Percentiles rank a stretch among this genome's conserved stretches.
phyloP scores from a whole-genome alignment of 176 grass and related monocot genomes.

The Guadua angustifolia region DNA sequence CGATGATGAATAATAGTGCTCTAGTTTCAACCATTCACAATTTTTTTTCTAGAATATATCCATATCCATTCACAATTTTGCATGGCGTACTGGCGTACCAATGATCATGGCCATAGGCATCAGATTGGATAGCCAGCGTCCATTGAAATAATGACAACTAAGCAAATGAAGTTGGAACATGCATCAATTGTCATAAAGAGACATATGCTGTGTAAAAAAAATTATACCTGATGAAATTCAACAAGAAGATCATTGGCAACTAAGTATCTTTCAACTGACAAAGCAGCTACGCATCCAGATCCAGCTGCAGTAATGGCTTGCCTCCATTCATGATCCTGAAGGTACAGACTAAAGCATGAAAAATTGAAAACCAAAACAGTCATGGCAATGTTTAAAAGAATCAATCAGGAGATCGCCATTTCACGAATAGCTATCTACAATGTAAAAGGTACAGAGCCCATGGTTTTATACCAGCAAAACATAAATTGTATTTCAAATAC shows the following conservation, averaged over 20 bases:
- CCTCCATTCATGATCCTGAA: slow-evolving; percentile 97
- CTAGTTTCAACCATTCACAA: background rate
- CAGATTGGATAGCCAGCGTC: slow-evolving; percentile 22
- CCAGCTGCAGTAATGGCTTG: slow-evolving; percentile 97
- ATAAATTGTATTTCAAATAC: slow-evolving; percentile 17
- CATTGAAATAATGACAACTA: background rate
- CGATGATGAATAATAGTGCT: background rate
- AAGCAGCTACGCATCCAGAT: slow-evolving; percentile 93
- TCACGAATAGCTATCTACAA: slow-evolving; percentile 15
- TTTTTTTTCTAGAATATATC: background rate
- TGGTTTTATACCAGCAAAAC: background rate
- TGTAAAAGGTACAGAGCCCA: background rate
- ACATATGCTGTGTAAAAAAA: slow-evolving; percentile 8
- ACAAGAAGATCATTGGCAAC: slow-evolving; percentile 79
- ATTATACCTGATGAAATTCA: slow-evolving; percentile 98
- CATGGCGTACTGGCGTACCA: background rate
- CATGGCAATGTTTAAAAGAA: background rate
- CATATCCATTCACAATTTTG: background rate
- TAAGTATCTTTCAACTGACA: slow-evolving; percentile 99
- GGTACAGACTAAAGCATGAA: slow-evolving; percentile 30
- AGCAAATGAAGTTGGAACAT: background rate
- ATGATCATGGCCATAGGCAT: background rate
- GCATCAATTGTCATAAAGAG: background rate
- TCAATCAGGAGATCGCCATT: background rate
- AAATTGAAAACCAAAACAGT: slow-evolving; percentile 3